phyloP scores from a whole-genome alignment of 306 rosid species.

The Castanea crenata region DNA sequence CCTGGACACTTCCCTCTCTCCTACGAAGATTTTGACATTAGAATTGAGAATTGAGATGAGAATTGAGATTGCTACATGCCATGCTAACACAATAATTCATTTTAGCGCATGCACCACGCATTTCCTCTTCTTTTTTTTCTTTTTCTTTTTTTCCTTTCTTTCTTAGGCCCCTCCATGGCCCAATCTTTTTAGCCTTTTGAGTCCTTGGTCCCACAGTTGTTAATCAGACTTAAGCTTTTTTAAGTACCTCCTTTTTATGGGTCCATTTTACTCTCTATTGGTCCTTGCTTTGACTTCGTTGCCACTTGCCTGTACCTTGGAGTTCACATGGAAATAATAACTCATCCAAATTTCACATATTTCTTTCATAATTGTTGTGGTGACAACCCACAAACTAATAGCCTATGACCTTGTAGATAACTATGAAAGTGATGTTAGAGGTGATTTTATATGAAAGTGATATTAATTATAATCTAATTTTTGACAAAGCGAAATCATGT shows the following conservation, averaged over 20 bases:
- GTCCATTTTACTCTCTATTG: constrained; percentile 14
- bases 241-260: constrained; percentile 40
- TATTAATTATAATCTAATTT: no score
- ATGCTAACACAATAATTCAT: constrained; percentile 58
- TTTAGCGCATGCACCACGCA: constrained; percentile 51
- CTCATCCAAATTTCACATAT: no score
- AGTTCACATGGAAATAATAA: neutral
- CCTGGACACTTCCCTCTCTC: constrained; percentile 24
- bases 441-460: no score
- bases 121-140: neutral
- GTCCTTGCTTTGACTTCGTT: constrained; percentile 39
- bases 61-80: constrained; percentile 25
- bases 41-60: neutral
- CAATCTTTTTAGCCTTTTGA: constrained; percentile 35
- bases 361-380: no score
- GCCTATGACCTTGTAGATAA: no score
- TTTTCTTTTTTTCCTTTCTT: neutral
- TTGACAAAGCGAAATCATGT: no score
- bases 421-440: no score
- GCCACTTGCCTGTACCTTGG: neutral
- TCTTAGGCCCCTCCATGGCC: constrained; percentile 26
- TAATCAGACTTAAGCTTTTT: constrained; percentile 27
- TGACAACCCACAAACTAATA: no score
- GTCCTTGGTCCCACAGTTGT: constrained; percentile 38
- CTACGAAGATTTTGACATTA: constrained; percentile 51